phyloP scores from a whole-genome alignment of 352 stramenopile genomes.

The Globisporangium emineosum region DNA sequence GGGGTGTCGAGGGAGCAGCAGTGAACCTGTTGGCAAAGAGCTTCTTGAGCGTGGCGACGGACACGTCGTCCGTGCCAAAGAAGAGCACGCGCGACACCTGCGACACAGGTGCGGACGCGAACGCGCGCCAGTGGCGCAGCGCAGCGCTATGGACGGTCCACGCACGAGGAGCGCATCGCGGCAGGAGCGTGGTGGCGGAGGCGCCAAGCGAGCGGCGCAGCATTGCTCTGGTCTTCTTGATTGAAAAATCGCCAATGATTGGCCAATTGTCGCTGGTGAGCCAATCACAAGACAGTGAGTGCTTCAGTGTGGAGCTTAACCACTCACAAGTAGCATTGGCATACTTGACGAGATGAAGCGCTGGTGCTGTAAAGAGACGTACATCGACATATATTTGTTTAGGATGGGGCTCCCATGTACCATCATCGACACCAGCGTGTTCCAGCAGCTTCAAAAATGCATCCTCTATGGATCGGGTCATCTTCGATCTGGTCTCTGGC shows the following conservation, averaged over 20 bases:
- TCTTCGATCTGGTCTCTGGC: background rate
- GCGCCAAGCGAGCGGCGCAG: background rate
- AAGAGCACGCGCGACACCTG: conserved; percentile 64
- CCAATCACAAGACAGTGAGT: background rate
- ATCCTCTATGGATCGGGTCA: background rate
- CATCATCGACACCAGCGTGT: background rate
- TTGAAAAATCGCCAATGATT: background rate
- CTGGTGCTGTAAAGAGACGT: background rate
- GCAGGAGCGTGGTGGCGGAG: background rate
- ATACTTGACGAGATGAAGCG: background rate
- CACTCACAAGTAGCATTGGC: background rate
- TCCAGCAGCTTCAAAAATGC: background rate
- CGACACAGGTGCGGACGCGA: conserved; percentile 8
- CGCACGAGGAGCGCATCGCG: background rate
- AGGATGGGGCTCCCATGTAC: background rate
- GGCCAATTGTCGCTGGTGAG: background rate
- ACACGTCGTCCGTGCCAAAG: conserved; percentile 86
- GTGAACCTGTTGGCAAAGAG: conserved; percentile 68
- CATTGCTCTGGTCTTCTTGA: conserved; percentile 2
- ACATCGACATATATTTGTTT: conserved; percentile 1
- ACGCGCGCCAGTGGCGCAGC: background rate
- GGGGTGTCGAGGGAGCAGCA: too few relatives aligned
- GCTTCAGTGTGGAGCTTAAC: background rate
- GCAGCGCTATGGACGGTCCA: conserved; percentile 2
- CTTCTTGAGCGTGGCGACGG: conserved; percentile 64